Evolutionary conservation across 768 basidiomycete genomes (phyloP).

Genomic region (Hirschioporus abietinus): DNA sequence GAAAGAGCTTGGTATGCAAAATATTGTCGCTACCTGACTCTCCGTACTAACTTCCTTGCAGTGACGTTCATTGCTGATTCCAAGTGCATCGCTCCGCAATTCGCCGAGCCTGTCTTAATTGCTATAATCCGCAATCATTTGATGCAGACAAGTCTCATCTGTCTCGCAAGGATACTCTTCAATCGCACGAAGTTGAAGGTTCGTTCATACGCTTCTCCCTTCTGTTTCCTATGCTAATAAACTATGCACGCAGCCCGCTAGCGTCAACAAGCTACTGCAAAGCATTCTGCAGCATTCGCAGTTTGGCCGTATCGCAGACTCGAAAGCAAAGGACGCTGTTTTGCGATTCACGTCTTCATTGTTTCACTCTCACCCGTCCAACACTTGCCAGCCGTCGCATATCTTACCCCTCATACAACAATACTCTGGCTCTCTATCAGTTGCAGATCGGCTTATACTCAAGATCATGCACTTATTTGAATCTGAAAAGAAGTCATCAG

Average conservation of each 20-base stretch:
- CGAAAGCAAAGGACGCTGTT: slow-evolving; percentile 38
- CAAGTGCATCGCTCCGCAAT: slow-evolving; percentile 42
- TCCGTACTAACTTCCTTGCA: slow-evolving; percentile 1
- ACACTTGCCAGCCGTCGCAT: slow-evolving; percentile 83
- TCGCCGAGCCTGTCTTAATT: slow-evolving; percentile 68
- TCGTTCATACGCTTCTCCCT: slow-evolving; percentile 12
- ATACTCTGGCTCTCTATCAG: slow-evolving; percentile 70
- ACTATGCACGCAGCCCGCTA: slow-evolving; percentile 41
- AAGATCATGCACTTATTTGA: slow-evolving; percentile 80
- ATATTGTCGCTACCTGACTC: neutral
- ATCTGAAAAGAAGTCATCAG: slow-evolving; percentile 56
- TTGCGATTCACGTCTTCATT: slow-evolving; percentile 56
- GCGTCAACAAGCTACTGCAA: slow-evolving; percentile 75
- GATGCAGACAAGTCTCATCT: slow-evolving; percentile 24
- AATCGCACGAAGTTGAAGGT: slow-evolving; percentile 51
- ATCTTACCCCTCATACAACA: slow-evolving; percentile 69
- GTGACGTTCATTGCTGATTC: slow-evolving; percentile 21
- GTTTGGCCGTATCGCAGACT: slow-evolving; percentile 40
- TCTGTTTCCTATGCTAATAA: neutral
- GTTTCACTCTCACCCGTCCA: slow-evolving; percentile 71
- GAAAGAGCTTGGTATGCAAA: slow-evolving; percentile 6
- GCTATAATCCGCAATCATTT: slow-evolving; percentile 61
- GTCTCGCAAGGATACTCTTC: slow-evolving; percentile 25
- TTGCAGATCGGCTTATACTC: slow-evolving; percentile 60
- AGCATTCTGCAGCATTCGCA: slow-evolving; percentile 64